Evolutionary conservation across 208 protist genomes (phyloP).

Genomic region (Trypanosomatidae sp.): DNA sequence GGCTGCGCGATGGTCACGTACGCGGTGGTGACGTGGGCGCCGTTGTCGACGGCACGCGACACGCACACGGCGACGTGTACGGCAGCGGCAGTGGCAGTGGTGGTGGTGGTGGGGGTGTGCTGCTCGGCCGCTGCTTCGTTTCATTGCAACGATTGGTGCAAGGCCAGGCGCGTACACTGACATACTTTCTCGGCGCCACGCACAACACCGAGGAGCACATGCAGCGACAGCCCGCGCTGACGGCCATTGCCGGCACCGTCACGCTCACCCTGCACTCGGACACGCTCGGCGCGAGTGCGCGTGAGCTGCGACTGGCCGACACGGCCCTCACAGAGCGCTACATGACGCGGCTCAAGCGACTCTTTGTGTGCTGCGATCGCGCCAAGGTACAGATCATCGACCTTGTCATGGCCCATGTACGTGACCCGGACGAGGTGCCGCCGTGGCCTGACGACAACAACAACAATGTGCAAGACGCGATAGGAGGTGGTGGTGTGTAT

Average conservation of each 20-base stretch:
- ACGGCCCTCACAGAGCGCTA: slow-evolving; percentile 18
- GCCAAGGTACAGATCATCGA: slow-evolving; percentile 41
- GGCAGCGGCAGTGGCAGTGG: not conserved
- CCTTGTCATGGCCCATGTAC: slow-evolving; percentile 43
- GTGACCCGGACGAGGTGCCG: slow-evolving; percentile 17
- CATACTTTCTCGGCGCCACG: slow-evolving; percentile 21
- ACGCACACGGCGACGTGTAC: not conserved
- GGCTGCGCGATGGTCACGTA: no score
- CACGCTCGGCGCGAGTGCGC: slow-evolving; percentile 10
- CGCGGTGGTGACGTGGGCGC: not conserved
- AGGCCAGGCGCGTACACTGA: slow-evolving; percentile 17
- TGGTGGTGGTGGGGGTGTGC: slow-evolving; percentile 4
- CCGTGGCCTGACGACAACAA: not conserved
- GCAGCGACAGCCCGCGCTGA: no score
- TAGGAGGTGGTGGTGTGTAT: no score
- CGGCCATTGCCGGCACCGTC: slow-evolving; percentile 55
- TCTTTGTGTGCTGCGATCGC: slow-evolving; percentile 40
- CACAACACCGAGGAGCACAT: slow-evolving; percentile 2
- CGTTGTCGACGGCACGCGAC: not conserved
- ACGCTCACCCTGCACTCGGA: slow-evolving; percentile 56
- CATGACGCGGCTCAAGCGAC: slow-evolving; percentile 31
- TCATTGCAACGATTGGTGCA: slow-evolving; percentile 47
- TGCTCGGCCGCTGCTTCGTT: slow-evolving; percentile 58
- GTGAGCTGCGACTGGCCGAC: slow-evolving; percentile 10
- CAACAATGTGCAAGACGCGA: no score